phyloP scores from a whole-genome alignment of 257 asterid genomes.

The Galeopsis tetrahit region DNA sequence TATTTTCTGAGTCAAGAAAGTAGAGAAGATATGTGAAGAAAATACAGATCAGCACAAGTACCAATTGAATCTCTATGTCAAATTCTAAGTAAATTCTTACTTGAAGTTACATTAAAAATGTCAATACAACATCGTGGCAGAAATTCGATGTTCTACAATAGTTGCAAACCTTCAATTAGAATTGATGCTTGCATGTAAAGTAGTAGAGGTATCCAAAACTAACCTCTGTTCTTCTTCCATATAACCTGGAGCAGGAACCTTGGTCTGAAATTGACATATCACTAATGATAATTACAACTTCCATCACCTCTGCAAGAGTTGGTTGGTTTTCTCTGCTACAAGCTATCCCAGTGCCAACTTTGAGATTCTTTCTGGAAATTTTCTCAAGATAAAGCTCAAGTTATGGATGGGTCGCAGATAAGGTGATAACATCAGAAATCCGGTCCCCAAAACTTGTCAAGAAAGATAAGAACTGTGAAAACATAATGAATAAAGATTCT shows the following conservation, averaged over 20 bases:
- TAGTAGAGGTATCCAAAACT: conserved; percentile 26
- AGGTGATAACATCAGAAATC: conserved; percentile 12
- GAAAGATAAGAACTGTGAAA: conserved; percentile 7
- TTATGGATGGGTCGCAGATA: conserved; percentile 23
- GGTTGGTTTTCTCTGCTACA: conserved; percentile 49
- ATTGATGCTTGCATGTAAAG: background rate
- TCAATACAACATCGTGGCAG: conserved; percentile 1
- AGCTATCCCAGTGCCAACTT: conserved; percentile 77
- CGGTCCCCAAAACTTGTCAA: conserved; percentile 16
- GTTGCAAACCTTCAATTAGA: background rate
- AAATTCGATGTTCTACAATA: background rate
- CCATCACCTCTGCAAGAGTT: conserved; percentile 58
- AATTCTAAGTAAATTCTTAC: background rate
- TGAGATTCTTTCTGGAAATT: conserved; percentile 61
- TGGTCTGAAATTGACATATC: conserved; percentile 46
- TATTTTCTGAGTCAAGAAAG: background rate
- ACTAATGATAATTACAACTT: conserved; percentile 70
- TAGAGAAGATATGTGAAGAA: conserved; percentile 1
- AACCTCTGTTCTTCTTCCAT: conserved; percentile 78
- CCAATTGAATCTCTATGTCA: conserved; percentile 10
- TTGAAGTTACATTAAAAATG: conserved; percentile 19
- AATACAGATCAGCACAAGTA: conserved; percentile 1
- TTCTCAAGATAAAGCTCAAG: conserved; percentile 29
- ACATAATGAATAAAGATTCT: background rate
- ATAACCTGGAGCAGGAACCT: conserved; percentile 58